Conservation (phyloP, 345 rosid species). For the Hibiscus mutabilis region DNA sequence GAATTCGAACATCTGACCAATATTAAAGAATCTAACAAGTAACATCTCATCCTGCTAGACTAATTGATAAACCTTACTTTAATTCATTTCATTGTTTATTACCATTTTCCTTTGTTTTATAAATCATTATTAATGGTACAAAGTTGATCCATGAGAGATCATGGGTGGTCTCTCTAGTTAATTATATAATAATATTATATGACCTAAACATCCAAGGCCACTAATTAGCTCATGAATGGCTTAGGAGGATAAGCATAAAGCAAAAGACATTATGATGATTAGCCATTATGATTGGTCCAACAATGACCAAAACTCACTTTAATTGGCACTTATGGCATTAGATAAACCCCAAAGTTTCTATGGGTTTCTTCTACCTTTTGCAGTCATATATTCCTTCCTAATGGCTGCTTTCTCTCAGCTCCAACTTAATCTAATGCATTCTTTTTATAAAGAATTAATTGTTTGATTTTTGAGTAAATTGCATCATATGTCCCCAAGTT, state of each 20-base stretch:
- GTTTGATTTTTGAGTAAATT: too few relatives aligned
- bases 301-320: not conserved
- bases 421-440: not conserved
- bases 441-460: not conserved
- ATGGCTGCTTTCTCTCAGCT: not conserved
- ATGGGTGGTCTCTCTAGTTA: not conserved
- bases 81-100: not conserved
- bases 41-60: too few relatives aligned
- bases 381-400: not conserved
- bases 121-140: not conserved
- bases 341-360: not conserved
- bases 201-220: not conserved
- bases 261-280: not conserved
- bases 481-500: too few relatives aligned
- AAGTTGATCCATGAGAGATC: not conserved
- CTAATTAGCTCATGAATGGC: not conserved
- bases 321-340: not conserved
- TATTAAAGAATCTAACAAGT: too few relatives aligned
- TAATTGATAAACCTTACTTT: too few relatives aligned
- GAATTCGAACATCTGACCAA: too few relatives aligned
- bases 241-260: not conserved
- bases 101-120: not conserved
- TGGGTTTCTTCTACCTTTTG: not conserved
- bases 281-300: not conserved
- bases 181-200: not conserved